Evolutionary conservation across 225 moss, liverwort and hornwort genomes (phyloP).

Genomic region (Pleurozium schreberi): DNA sequence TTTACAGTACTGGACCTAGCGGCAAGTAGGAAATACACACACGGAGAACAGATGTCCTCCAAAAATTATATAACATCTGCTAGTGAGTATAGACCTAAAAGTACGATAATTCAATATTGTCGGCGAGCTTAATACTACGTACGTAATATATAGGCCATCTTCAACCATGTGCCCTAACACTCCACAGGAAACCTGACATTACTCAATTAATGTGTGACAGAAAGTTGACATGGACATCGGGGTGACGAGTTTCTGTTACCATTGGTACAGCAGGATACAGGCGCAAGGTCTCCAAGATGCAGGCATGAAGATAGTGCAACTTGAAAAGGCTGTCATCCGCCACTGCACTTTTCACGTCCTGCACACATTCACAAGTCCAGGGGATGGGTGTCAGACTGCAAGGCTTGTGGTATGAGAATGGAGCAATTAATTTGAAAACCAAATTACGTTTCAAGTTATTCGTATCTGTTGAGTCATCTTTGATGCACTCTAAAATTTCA

Average conservation of each 20-base stretch:
- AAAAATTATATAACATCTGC: neutral
- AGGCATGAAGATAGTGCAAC: constrained; percentile 33
- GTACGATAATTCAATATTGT: neutral
- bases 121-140: neutral
- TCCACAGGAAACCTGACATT: neutral
- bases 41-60: neutral
- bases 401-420: too few relatives aligned
- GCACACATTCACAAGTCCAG: too few relatives aligned
- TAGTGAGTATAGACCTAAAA: neutral
- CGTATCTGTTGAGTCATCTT: too few relatives aligned
- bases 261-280: constrained; percentile 47
- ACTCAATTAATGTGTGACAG: neutral
- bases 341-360: too few relatives aligned
- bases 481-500: too few relatives aligned
- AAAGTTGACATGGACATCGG: neutral
- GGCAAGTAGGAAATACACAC: neutral
- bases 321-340: constrained; percentile 20
- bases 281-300: constrained; percentile 48
- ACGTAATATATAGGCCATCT: too few relatives aligned
- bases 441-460: too few relatives aligned
- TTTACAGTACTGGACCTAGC: neutral
- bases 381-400: too few relatives aligned
- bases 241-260: neutral
- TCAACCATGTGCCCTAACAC: neutral
- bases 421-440: too few relatives aligned